These are phyloP conservation scores for Bruguiera parviflora DNA, from an alignment of 345 rosid species.

Conservation along the genomic window DNA sequence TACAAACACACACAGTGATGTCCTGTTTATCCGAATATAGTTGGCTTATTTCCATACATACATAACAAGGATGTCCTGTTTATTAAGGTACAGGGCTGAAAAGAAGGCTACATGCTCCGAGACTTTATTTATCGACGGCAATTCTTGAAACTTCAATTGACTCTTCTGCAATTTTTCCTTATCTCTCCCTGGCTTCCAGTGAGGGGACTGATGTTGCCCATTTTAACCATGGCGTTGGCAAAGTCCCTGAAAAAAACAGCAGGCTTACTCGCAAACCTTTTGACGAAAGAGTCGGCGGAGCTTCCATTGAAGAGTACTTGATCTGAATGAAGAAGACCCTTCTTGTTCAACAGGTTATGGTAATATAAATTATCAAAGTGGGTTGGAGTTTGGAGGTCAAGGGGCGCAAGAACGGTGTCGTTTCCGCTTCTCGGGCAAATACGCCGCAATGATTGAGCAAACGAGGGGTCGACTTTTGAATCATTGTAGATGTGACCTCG, in stretches of 20 bases:
- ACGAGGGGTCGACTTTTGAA: slow-evolving; percentile 22
- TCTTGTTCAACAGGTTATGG: slow-evolving; percentile 14
- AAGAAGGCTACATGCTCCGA: too few species aligned
- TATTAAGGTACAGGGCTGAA: too few species aligned
- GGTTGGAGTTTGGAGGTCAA: slow-evolving; percentile 24
- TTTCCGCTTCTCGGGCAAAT: slow-evolving; percentile 25
- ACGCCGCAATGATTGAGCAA: slow-evolving; percentile 22
- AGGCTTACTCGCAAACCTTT: slow-evolving; percentile 11
- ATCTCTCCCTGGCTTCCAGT: slow-evolving; percentile 16
- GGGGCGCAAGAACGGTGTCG: slow-evolving; percentile 9
- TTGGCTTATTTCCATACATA: too few species aligned
- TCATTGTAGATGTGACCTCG: slow-evolving; percentile 34
- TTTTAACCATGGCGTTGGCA: slow-evolving; percentile 15
- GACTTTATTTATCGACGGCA: too few species aligned
- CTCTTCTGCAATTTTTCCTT: slow-evolving; percentile 18
- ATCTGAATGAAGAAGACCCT: slow-evolving; percentile 36
- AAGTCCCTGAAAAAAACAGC: slow-evolving; percentile 11
- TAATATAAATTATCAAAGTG: slow-evolving; percentile 20
- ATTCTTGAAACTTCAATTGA: neutral
- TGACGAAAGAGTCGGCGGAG: slow-evolving; percentile 22
- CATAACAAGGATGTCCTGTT: too few species aligned
- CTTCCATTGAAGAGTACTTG: slow-evolving; percentile 28
- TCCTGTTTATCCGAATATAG: too few species aligned
- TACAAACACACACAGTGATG: too few species aligned
- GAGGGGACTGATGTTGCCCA: slow-evolving; percentile 15